Percentiles rank a stretch among this genome's conserved stretches.
Evolutionary conservation across 768 basidiomycete genomes (phyloP).

Genomic region (Boletus rex-veris): DNA sequence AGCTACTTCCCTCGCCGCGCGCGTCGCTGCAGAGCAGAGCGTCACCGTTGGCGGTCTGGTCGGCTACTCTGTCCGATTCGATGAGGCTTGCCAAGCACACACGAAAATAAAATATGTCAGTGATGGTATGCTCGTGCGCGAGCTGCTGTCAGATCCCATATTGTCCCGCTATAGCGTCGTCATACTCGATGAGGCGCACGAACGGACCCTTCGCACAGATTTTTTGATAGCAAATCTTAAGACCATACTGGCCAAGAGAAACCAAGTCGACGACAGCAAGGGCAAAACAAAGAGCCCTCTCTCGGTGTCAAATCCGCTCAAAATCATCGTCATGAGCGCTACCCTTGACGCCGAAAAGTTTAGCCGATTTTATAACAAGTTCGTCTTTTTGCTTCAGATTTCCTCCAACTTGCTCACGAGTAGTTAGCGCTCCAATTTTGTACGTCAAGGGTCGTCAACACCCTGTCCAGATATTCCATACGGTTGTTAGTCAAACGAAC

Average conservation of each 20-base stretch:
- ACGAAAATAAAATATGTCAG: slow-evolving; percentile 96
- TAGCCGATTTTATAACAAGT: slow-evolving; percentile 83
- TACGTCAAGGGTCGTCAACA: slow-evolving; percentile 94
- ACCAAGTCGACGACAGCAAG: slow-evolving; percentile 45
- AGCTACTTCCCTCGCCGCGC: slow-evolving; percentile 87
- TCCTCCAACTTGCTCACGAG: slow-evolving; percentile 2
- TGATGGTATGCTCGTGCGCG: slow-evolving; percentile 96
- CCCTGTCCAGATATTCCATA: slow-evolving; percentile 82
- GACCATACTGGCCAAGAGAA: slow-evolving; percentile 67
- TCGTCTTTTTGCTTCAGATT: slow-evolving; percentile 25
- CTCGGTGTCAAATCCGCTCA: slow-evolving; percentile 59
- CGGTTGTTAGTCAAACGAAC: slow-evolving; percentile 69
- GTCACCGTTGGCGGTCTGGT: slow-evolving; percentile 70
- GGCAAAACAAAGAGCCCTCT: slow-evolving; percentile 37
- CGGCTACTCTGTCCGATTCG: slow-evolving; percentile 95
- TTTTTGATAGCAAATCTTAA: slow-evolving; percentile 90
- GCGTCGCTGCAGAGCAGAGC: slow-evolving; percentile 85
- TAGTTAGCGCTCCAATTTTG: slow-evolving; percentile 72
- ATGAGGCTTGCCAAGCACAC: slow-evolving; percentile 65
- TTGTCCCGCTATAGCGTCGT: slow-evolving; percentile 83
- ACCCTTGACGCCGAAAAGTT: slow-evolving; percentile 96
- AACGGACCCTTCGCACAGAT: slow-evolving; percentile 92
- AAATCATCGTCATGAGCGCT: slow-evolving; percentile 96
- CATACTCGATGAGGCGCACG: slow-evolving; percentile 96
- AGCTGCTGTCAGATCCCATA: slow-evolving; percentile 75